These are phyloP conservation scores for Millerago galiae DNA, from an alignment of 805 yeast genomes.

Conservation along the genomic window DNA sequence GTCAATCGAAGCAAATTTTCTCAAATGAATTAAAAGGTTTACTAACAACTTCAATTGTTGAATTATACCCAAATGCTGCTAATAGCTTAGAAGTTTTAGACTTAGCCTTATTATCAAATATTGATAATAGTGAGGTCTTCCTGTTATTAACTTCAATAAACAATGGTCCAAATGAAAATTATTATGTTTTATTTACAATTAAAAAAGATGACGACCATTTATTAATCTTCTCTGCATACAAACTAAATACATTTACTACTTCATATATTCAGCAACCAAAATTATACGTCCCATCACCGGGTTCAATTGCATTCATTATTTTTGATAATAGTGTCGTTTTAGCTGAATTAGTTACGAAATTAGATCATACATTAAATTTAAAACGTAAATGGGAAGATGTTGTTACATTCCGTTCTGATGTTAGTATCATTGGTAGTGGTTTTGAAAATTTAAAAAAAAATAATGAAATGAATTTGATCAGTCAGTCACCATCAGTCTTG, in stretches of 20 bases:
- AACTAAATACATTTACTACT: slow-evolving; percentile 44
- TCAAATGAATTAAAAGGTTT: slow-evolving; percentile 31
- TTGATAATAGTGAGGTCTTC: slow-evolving; percentile 33
- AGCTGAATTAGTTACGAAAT: slow-evolving; percentile 46
- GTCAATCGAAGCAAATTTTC: slow-evolving; percentile 32
- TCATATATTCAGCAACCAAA: slow-evolving; percentile 34
- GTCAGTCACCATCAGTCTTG: slow-evolving; percentile 37
- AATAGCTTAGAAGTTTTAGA: slow-evolving; percentile 54
- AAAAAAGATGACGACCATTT: slow-evolving; percentile 45
- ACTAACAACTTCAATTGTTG: slow-evolving; percentile 35
- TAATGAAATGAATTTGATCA: slow-evolving; percentile 20
- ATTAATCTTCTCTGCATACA: slow-evolving; percentile 56
- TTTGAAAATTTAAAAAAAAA: slow-evolving; percentile 33
- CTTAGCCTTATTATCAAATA: slow-evolving; percentile 41
- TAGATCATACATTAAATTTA: slow-evolving; percentile 27
- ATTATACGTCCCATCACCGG: slow-evolving; percentile 52
- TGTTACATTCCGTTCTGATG: slow-evolving; percentile 46
- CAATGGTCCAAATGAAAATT: slow-evolving; percentile 24
- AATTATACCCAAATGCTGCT: slow-evolving; percentile 46
- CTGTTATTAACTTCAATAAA: slow-evolving; percentile 39
- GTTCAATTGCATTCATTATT: slow-evolving; percentile 53
- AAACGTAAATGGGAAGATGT: slow-evolving; percentile 76
- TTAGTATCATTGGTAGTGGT: slow-evolving; percentile 55
- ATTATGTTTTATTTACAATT: slow-evolving; percentile 47
- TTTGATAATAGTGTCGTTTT: slow-evolving; percentile 57